A percentile compares a stretch with the other conserved stretches of the same genome.
Conservation (phyloP, 2,329 filamentous ascomycete species). For the Parastagonospora avenae region DNA sequence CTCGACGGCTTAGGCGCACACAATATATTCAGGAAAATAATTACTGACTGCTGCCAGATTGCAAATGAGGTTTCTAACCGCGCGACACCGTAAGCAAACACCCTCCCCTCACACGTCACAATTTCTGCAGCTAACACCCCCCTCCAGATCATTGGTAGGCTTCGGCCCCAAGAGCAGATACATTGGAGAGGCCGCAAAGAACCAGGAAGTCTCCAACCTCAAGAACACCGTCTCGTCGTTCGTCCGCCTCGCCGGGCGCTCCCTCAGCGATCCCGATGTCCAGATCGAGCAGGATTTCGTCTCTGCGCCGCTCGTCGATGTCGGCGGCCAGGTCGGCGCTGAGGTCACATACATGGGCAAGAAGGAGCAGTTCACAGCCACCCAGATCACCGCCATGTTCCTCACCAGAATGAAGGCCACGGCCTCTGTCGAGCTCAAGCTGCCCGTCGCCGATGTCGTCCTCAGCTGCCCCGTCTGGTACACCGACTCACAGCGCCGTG, state of each 20-base stretch:
- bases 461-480: constrained; percentile 97
- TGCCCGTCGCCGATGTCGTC: constrained; percentile 90
- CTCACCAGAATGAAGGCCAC: constrained; percentile 92
- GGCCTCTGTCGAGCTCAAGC: constrained; percentile 82
- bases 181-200: constrained; percentile 94
- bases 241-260: constrained; percentile 89
- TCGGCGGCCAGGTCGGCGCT: constrained; percentile 92
- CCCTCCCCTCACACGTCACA: constrained; percentile 16
- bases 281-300: constrained; percentile 91
- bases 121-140: constrained; percentile 12
- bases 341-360: constrained; percentile 93
- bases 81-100: constrained; percentile 83
- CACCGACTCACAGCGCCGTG: constrained; percentile 89
- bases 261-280: constrained; percentile 87
- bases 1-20: background rate
- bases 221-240: constrained; percentile 97
- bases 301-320: constrained; percentile 82
- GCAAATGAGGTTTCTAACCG: constrained; percentile 99
- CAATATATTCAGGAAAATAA: background rate
- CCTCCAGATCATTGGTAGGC: constrained; percentile 76
- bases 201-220: constrained; percentile 98
- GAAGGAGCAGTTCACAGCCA: constrained; percentile 94
- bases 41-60: constrained; percentile 66
- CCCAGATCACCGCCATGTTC: constrained; percentile 94
- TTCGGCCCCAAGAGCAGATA: constrained; percentile 95